Conservation (phyloP, 2,329 filamentous ascomycete species). For the Diaporthe caulivora region DNA sequence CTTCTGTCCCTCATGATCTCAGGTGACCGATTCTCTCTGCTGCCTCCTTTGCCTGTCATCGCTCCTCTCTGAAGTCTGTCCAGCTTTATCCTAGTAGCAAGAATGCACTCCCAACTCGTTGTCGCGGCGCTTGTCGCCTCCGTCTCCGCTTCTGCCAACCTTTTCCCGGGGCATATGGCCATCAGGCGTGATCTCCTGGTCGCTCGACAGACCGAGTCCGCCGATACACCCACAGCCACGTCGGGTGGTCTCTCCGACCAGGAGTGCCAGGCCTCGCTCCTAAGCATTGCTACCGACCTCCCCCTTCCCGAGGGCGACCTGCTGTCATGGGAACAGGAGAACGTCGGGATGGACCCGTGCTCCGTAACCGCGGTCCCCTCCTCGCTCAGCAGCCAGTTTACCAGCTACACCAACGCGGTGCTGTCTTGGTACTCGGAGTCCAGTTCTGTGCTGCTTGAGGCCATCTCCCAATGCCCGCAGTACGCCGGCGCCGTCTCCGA, state of each 20-base stretch:
- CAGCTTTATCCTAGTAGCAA: constrained; percentile 29
- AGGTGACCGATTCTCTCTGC: background rate
- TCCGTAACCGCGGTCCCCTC: constrained; percentile 41
- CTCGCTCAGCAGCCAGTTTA: constrained; percentile 40
- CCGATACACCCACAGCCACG: constrained; percentile 7
- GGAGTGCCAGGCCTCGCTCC: constrained; percentile 42
- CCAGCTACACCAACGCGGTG: constrained; percentile 42
- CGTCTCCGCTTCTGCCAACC: constrained; percentile 42
- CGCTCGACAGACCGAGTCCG: constrained; percentile 44
- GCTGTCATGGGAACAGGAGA: constrained; percentile 39
- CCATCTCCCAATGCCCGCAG: constrained; percentile 45
- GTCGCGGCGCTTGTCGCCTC: constrained; percentile 43
- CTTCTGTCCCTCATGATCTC: background rate
- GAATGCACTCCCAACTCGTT: constrained; percentile 45
- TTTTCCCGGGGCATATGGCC: constrained; percentile 39
- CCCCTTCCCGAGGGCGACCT: constrained; percentile 45
- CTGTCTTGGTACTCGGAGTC: constrained; percentile 44
- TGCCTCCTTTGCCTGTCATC: background rate
- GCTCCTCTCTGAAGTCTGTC: background rate
- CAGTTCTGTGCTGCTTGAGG: constrained; percentile 42
- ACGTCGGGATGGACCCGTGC: constrained; percentile 45
- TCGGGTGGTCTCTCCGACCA: constrained; percentile 23
- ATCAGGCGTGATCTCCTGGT: constrained; percentile 40
- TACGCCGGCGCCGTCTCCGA: constrained; percentile 39
- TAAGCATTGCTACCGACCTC: constrained; percentile 40